phyloP scores from a whole-genome alignment of 2,329 filamentous ascomycete species.

The Cladorrhinum sp. region DNA sequence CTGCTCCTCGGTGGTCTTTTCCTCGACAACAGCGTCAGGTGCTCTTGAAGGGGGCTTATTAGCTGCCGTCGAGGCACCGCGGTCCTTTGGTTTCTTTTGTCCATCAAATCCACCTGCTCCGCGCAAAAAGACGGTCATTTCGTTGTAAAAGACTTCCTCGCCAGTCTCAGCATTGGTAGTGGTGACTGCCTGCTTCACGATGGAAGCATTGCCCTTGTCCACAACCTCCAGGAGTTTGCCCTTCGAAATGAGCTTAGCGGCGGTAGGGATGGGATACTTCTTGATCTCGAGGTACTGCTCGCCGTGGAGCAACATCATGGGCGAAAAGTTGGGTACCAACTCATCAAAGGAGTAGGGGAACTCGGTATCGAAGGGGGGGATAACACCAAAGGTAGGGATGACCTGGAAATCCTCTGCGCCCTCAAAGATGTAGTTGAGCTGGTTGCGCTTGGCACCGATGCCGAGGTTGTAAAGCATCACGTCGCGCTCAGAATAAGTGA shows the following conservation, averaged over 20 bases:
- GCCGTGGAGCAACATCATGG: slow-evolving; percentile 98
- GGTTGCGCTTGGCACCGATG: slow-evolving; percentile 84
- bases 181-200: slow-evolving; percentile 75
- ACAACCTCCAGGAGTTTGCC: slow-evolving; percentile 87
- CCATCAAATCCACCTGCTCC: slow-evolving; percentile 90
- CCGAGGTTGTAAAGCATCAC: slow-evolving; percentile 94
- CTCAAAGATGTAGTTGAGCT: slow-evolving; percentile 87
- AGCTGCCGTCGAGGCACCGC: slow-evolving; percentile 74
- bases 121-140: slow-evolving; percentile 87
- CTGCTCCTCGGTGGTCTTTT: slow-evolving; percentile 84
- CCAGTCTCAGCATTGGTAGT: slow-evolving; percentile 83
- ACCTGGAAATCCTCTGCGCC: slow-evolving; percentile 89
- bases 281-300: slow-evolving; percentile 97
- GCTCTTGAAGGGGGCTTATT: slow-evolving; percentile 75
- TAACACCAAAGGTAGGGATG: slow-evolving; percentile 90
- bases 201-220: slow-evolving; percentile 88
- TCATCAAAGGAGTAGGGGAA: slow-evolving; percentile 76
- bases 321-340: slow-evolving; percentile 91
- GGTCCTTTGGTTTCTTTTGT: slow-evolving; percentile 69
- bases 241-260: slow-evolving; percentile 70
- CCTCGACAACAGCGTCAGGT: slow-evolving; percentile 80
- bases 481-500: slow-evolving; percentile 81
- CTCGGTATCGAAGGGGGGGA: slow-evolving; percentile 86
- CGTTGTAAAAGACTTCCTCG: slow-evolving; percentile 95
- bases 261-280: slow-evolving; percentile 87